Evolutionary conservation across 2,329 filamentous ascomycete species (phyloP).

Genomic region (Lachnellula subtilissima): DNA sequence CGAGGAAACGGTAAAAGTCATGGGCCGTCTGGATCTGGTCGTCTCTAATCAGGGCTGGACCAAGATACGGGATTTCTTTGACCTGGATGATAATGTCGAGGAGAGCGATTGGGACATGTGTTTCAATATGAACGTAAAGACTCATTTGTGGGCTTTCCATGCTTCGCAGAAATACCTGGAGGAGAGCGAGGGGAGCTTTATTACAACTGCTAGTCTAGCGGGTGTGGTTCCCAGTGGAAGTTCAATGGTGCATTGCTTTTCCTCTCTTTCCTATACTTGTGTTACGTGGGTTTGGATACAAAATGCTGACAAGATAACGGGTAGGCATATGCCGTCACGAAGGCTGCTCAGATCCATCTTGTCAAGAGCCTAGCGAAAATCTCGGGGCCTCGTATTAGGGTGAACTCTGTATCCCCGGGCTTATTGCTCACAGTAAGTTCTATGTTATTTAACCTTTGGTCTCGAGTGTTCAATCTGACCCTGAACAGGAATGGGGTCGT

Average conservation of each 20-base stretch:
- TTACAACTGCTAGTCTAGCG: slow-evolving; percentile 60
- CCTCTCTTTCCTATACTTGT: neutral
- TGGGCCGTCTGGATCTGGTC: slow-evolving; percentile 70
- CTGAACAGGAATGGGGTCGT: slow-evolving; percentile 23
- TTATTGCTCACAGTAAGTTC: slow-evolving; percentile 42
- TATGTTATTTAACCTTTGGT: neutral
- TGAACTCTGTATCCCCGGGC: slow-evolving; percentile 55
- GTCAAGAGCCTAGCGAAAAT: slow-evolving; percentile 49
- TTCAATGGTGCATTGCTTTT: slow-evolving; percentile 40
- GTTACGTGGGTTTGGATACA: neutral
- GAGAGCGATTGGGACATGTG: slow-evolving; percentile 57
- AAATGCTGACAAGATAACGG: slow-evolving; percentile 40
- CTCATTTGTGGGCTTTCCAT: slow-evolving; percentile 55
- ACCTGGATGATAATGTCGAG: slow-evolving; percentile 48
- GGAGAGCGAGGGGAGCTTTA: slow-evolving; percentile 53
- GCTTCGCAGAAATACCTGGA: slow-evolving; percentile 51
- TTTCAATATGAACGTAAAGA: slow-evolving; percentile 59
- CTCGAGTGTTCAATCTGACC: neutral
- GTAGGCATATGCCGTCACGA: slow-evolving; percentile 74
- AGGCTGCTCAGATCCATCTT: slow-evolving; percentile 64
- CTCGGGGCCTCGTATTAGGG: slow-evolving; percentile 50
- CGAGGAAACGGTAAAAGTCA: slow-evolving; percentile 49
- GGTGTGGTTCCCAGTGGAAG: slow-evolving; percentile 61
- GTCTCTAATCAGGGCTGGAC: slow-evolving; percentile 69
- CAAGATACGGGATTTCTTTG: slow-evolving; percentile 38